Evolutionary conservation across 768 basidiomycete species (phyloP), one percentile per base, ranked within the genome.

Genomic region (Xerocomellus intermedius): DNA sequence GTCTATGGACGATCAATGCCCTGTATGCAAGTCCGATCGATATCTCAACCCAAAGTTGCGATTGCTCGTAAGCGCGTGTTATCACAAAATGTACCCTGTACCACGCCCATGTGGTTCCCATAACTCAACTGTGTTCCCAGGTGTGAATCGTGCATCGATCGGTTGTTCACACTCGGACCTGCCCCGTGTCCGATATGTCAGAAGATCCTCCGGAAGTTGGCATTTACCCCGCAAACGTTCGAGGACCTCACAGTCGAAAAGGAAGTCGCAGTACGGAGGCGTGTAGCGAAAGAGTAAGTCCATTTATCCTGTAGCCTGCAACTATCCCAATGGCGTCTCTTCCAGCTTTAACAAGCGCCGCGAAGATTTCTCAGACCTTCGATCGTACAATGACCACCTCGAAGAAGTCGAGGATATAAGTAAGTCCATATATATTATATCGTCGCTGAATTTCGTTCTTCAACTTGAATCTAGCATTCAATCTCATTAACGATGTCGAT

Each of bases 101-200:
- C 48, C 30, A 22, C 32, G 24, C 22, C 21, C 24, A 28, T 28
- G 35, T 45, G 9, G 32, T 36, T 32, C 19, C 24, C 28, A 33
- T 48, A 19, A 48, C 60, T 71, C 24, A 63, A 55, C 22, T n/a
- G 19, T 17, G n/a, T 41, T 22, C 46, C n/a, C 57, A 96, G 94
- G 92, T 98, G 97, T 75, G 96, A 98, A 76, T 93, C 92, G 1
- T 99, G 97, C 71, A 97, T 99, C 64, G 97, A 98, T 72, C 85
- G 95, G 8, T 72, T 98, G 38, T 99, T 96, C 73, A 96, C 94
- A 1, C 82, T 98, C 5, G 95, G 96, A 2, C 95, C 97, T 2
- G 94, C 94, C 3, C 93, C 93, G 4, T 98, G 97, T 78, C 97
- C 97, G 17, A 86, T 94, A 53, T 99, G 97, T 71, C 84, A 82